Evolutionary conservation across 306 rosid genomes (phyloP).

Genomic region (Lablab purpureus): DNA sequence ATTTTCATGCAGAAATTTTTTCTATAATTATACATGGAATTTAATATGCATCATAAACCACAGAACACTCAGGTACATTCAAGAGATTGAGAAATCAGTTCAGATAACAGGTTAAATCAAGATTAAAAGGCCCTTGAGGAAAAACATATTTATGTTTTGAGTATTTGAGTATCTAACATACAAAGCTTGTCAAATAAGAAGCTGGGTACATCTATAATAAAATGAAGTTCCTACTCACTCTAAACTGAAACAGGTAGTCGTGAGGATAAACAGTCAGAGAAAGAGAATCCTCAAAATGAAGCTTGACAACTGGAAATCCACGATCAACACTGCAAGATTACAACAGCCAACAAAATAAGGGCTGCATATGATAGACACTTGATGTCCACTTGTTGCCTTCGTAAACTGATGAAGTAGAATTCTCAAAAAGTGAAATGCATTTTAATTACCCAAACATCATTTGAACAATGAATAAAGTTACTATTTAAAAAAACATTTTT

Average conservation of each 20-base stretch:
- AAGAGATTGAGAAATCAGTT: slow-evolving; percentile 34
- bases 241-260: slow-evolving; percentile 68
- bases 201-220: slow-evolving; percentile 17
- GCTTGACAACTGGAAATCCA: slow-evolving; percentile 73
- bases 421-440: slow-evolving; percentile 29
- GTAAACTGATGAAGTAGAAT: slow-evolving; percentile 10
- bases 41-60: slow-evolving; percentile 29
- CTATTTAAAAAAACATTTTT: slow-evolving; percentile 30
- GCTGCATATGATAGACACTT: slow-evolving; percentile 35
- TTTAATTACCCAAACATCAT: slow-evolving; percentile 34
- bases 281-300: slow-evolving; percentile 67
- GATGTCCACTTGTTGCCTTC: slow-evolving; percentile 33
- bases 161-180: slow-evolving; percentile 37
- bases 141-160: slow-evolving; percentile 9
- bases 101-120: slow-evolving; percentile 15
- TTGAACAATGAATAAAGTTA: slow-evolving; percentile 28
- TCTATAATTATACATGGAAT: neutral
- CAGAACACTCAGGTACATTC: slow-evolving; percentile 14
- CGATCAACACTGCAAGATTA: slow-evolving; percentile 74
- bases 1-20: slow-evolving; percentile 21
- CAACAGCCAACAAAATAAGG: slow-evolving; percentile 39
- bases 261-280: slow-evolving; percentile 74
- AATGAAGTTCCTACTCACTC: slow-evolving; percentile 46
- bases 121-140: neutral
- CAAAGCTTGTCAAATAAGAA: slow-evolving; percentile 30